A percentile compares a stretch with the other conserved stretches of the same genome.
Evolutionary conservation across 148 eudicot genomes (phyloP).

Genomic region (Camellia sinensis): DNA sequence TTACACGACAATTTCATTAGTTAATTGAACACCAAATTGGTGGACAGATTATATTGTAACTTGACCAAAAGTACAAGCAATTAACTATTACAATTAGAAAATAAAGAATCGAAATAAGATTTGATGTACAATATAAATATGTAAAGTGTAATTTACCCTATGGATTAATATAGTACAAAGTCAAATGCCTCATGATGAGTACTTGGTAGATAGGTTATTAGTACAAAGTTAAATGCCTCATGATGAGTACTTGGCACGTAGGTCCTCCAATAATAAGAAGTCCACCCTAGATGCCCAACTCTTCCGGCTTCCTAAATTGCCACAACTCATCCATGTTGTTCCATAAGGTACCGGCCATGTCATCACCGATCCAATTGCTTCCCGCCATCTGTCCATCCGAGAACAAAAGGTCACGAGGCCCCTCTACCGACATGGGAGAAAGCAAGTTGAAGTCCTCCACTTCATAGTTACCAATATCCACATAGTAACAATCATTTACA

Average conservation of each 20-base stretch:
- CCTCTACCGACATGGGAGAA: slow-evolving; percentile 28
- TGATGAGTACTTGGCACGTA: background rate
- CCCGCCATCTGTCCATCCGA: slow-evolving; percentile 36
- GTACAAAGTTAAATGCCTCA: background rate
- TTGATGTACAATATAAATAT: too few relatives aligned
- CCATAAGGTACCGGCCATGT: slow-evolving; percentile 42
- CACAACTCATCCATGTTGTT: slow-evolving; percentile 57
- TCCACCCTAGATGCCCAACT: slow-evolving; percentile 14
- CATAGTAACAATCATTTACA: slow-evolving; percentile 20
- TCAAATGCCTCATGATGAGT: background rate
- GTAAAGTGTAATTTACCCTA: too few relatives aligned
- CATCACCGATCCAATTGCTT: slow-evolving; percentile 33
- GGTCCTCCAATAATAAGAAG: slow-evolving; percentile 6
- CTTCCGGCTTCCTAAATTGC: slow-evolving; percentile 32
- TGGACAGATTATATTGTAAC: too few relatives aligned
- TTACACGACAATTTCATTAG: too few relatives aligned
- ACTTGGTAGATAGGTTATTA: background rate
- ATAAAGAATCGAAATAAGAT: too few relatives aligned
- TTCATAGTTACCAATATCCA: slow-evolving; percentile 27
- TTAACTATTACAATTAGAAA: too few relatives aligned
- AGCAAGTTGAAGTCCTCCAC: slow-evolving; percentile 23
- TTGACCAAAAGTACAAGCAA: too few relatives aligned
- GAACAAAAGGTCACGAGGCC: background rate
- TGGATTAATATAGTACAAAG: background rate
- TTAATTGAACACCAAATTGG: too few relatives aligned